Conservation (phyloP, 768 basidiomycete genomes). For the Tylopilus subfusipes region DNA sequence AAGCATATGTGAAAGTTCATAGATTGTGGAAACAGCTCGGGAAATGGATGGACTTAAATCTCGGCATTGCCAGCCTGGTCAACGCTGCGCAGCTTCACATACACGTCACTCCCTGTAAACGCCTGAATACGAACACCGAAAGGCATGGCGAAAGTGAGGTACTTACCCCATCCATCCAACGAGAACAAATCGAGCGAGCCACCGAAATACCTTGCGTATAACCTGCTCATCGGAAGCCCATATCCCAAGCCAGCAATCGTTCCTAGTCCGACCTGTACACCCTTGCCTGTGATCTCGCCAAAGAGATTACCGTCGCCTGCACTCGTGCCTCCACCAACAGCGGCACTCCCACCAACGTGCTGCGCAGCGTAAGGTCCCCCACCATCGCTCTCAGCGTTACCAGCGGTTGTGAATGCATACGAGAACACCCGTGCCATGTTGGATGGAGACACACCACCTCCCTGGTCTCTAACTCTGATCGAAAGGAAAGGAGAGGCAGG, state of each 20-base stretch:
- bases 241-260: constrained; percentile 89
- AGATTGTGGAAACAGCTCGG: background rate
- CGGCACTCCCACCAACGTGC: constrained; percentile 69
- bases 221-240: constrained; percentile 75
- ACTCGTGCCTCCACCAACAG: constrained; percentile 43
- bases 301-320: constrained; percentile 57
- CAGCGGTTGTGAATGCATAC: constrained; percentile 89
- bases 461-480: constrained; percentile 79
- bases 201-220: constrained; percentile 83
- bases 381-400: constrained; percentile 42
- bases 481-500: constrained; percentile 53
- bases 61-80: constrained; percentile 51
- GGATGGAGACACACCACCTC: constrained; percentile 74
- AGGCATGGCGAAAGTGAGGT: background rate
- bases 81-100: constrained; percentile 51
- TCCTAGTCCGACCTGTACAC: constrained; percentile 78
- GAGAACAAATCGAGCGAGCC: constrained; percentile 80
- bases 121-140: background rate
- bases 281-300: constrained; percentile 72
- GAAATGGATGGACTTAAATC: constrained; percentile 29
- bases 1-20: background rate
- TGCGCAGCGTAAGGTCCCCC: constrained; percentile 80
- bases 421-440: constrained; percentile 83
- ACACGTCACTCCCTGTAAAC: constrained; percentile 45
- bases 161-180: constrained; percentile 78